Base-by-base conservation (phyloP, 2,329 filamentous ascomycete genomes). In the Celoporthe dispersa region DNA sequence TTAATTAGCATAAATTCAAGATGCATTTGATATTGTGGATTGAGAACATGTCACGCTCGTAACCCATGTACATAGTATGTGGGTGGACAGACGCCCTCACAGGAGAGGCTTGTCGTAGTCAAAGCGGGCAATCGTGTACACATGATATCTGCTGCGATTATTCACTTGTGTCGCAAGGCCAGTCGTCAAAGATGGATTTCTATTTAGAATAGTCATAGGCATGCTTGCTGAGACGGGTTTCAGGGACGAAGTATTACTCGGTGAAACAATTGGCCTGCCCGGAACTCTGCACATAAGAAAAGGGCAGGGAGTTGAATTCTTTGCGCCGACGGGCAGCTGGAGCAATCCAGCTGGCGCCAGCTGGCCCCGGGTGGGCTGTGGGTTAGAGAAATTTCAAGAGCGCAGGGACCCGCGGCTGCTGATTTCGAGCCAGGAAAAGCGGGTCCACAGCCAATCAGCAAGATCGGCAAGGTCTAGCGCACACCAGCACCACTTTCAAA, bases 401-500 rank as follows among this genome's bases (percentile, higher is more conserved):
- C 25, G 35, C 25, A 39, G 25, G 16, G 55, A 33, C 16, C 28
- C 11, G 51, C 37, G 16, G 9, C 37, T 60, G 33, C 37, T 60
- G 51, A 67, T 39, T 60, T 53, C 48, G 37, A 68, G 53, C 57
- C 60, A 44, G n/a, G 3, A 68, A 61, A n/a, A 22, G 64, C 57
- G 68, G 70, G 31, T 22, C 68, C 31, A 33, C 1, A 4, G 28
- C 70, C 68, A 71, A 71, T 71, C 70, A 71, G 64, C 53, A 53
- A 6, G 22, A 4, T 22, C 37, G 25, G 53, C 53, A 44, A 28
- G 41, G 39, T 31, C 37, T 55, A 62, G 53, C 65, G 65, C 70
- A 66, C 68, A 71, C 70, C 70, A 69, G 66, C 68, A 71, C 68
- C 68, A 71, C 68, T 66, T 60, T 70, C 67, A 72, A 72, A 70